phyloP scores from a whole-genome alignment of 805 yeast genomes.

The Saccharomycopsis microspora region DNA sequence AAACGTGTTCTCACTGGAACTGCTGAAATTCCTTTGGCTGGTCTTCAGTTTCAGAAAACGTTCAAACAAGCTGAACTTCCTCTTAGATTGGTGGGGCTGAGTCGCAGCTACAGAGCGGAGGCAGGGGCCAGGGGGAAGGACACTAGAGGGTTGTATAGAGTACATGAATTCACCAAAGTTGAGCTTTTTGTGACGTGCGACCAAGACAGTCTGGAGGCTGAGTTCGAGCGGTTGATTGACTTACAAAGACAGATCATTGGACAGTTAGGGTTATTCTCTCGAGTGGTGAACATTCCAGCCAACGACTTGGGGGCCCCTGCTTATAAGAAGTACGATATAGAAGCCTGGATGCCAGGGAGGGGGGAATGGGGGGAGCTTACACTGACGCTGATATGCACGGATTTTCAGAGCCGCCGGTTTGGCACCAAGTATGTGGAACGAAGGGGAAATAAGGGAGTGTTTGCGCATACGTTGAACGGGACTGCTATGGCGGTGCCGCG shows the following conservation, averaged over 20 bases:
- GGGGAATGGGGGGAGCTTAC: conserved; percentile 88
- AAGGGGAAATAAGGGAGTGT: conserved; percentile 27
- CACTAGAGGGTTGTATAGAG: conserved; percentile 84
- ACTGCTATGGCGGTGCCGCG: conserved; percentile 95
- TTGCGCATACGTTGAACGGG: conserved; percentile 82
- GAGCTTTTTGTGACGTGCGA: conserved; percentile 74
- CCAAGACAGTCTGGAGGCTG: conserved; percentile 30
- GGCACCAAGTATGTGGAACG: conserved; percentile 43
- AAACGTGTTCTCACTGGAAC: conserved; percentile 72
- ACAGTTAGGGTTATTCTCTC: conserved; percentile 67
- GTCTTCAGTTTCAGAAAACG: conserved; percentile 40
- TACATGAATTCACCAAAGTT: conserved; percentile 93
- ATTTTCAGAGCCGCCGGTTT: conserved; percentile 79
- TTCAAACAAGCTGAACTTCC: conserved; percentile 38
- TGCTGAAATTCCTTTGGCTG: conserved; percentile 92
- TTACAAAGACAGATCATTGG: conserved; percentile 56
- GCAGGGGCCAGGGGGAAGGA: conserved; percentile 96
- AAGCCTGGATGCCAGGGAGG: conserved; percentile 98
- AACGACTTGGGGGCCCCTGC: conserved; percentile 94
- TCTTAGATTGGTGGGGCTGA: conserved; percentile 59
- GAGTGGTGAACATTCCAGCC: conserved; percentile 80
- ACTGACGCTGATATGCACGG: conserved; percentile 86
- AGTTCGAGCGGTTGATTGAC: conserved; percentile 47
- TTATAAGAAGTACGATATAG: conserved; percentile 80
- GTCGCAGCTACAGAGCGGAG: conserved; percentile 86